Base-by-base conservation (phyloP, 2,329 filamentous ascomycete genomes). In the Blastomyces parvus region DNA sequence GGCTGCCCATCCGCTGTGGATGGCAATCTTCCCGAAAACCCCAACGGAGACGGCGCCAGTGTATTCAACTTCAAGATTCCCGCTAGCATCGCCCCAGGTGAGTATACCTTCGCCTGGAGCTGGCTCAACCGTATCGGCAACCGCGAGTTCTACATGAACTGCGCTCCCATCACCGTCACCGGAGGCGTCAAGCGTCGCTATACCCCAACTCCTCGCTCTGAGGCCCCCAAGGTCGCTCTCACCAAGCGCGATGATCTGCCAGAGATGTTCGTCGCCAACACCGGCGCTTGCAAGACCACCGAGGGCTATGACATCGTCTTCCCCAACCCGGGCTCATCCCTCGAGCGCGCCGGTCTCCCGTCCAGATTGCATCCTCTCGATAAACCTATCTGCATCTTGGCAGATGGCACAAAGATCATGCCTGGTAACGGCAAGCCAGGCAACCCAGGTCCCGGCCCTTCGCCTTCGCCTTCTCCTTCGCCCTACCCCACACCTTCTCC, bases 131-230 rank as follows among this genome's bases (percentile, higher is more conserved):
- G 88, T 64, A 72, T 96, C 11, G 94, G 94, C 2, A 96, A 96
- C 79, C 87, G 92, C 0, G 94, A 97, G 74, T 91, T 96, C 83
- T 97, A 97, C 82, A 96, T 96, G 91, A 95, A 96, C 82, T 99
- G 93, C 69, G 90, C 88, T 0, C 85, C 90, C 0, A 75, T 96
- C 58, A 83, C 81, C 0, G 81, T 97, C 30, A 84, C 75, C 3
- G 77, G 78, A 27, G 75, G 75, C 61, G 83, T 85, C 52, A 70
- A 71, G 66, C 69, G 71, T 62, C 66, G 66, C 38, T 66, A 69
- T 42, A 83, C 61, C 13, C 66, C 66, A 1, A 62, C 63, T 25
- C 48, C 64, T 22, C 46, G 57, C 27, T 36, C 44, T n/a, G 57
- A 66, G 33, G 46, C 65, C 6, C 44, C 59, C 59, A 64, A 36